phyloP scores from a whole-genome alignment of 192 early-diverging fungal genomes.

The Coemansia sp. region DNA sequence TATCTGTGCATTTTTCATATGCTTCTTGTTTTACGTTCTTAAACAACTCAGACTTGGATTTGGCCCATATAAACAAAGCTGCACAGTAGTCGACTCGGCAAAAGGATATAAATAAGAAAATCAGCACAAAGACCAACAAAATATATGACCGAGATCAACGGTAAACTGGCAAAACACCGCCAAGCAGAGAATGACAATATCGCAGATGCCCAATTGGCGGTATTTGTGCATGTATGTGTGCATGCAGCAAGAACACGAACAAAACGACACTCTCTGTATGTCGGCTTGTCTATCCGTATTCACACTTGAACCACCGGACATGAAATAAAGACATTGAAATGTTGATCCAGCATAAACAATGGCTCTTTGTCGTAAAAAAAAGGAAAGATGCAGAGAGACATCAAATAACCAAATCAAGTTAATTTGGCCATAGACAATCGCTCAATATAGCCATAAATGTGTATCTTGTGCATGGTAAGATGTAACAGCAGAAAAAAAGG shows the following conservation, averaged over 20 bases:
- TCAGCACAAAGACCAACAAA: background rate
- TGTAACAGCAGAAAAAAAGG: background rate
- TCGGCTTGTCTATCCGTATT: background rate
- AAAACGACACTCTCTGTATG: background rate
- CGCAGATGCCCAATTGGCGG: background rate
- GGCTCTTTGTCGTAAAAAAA: background rate
- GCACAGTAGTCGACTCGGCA: background rate
- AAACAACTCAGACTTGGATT: no score
- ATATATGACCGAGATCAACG: background rate
- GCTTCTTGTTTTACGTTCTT: no score
- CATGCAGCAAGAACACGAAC: background rate
- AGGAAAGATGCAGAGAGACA: background rate
- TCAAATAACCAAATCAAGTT: constrained; percentile 1
- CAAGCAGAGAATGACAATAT: background rate
- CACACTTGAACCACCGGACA: background rate
- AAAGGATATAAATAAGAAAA: background rate
- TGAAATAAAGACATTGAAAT: background rate
- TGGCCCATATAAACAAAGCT: no score
- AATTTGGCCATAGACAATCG: background rate
- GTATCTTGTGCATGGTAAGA: background rate
- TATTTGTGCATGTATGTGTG: background rate
- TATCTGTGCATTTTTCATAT: no score
- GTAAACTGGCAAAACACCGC: background rate
- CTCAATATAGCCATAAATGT: background rate
- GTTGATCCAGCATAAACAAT: background rate